Percentiles rank a stretch among this genome's conserved stretches.
phyloP scores from a whole-genome alignment of 2,329 filamentous ascomycete genomes.

The Fusarium sp. region DNA sequence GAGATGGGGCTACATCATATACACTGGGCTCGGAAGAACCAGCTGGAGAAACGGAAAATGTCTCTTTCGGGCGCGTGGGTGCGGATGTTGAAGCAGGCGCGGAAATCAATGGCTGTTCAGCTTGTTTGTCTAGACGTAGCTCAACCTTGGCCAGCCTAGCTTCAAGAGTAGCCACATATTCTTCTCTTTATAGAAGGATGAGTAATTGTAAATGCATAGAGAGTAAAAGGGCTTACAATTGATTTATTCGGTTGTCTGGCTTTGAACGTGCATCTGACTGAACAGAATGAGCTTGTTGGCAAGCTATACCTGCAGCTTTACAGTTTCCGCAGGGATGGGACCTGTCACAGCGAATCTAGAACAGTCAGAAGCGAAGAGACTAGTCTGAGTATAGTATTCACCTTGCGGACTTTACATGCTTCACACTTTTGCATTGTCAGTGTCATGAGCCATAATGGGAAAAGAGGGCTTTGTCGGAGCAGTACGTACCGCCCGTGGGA shows the following conservation, averaged over 20 bases:
- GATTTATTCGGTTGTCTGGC: conserved; percentile 17
- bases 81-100: not conserved
- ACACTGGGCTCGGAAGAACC: not conserved
- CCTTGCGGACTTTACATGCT: conserved; percentile 30
- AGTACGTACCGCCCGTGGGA: conserved; percentile 27
- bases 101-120: not conserved
- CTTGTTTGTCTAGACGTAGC: not conserved
- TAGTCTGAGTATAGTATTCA: not conserved
- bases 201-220: fast-evolving
- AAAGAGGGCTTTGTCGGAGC: not conserved
- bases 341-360: conserved; percentile 27
- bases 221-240: not conserved
- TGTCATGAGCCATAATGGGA: not conserved
- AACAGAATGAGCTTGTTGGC: conserved; percentile 13
- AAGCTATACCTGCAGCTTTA: conserved; percentile 19
- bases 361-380: not conserved
- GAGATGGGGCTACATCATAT: not conserved
- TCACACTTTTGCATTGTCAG: conserved; percentile 22
- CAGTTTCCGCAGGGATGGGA: conserved; percentile 25
- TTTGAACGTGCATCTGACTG: conserved; percentile 14
- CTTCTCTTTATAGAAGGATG: not conserved
- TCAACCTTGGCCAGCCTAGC: conserved; percentile 22
- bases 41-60: not conserved
- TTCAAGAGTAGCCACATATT: conserved; percentile 17
- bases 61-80: not conserved